Evolutionary conservation across 192 early-diverging fungal genomes (phyloP).

Genomic region (Podila epigama): DNA sequence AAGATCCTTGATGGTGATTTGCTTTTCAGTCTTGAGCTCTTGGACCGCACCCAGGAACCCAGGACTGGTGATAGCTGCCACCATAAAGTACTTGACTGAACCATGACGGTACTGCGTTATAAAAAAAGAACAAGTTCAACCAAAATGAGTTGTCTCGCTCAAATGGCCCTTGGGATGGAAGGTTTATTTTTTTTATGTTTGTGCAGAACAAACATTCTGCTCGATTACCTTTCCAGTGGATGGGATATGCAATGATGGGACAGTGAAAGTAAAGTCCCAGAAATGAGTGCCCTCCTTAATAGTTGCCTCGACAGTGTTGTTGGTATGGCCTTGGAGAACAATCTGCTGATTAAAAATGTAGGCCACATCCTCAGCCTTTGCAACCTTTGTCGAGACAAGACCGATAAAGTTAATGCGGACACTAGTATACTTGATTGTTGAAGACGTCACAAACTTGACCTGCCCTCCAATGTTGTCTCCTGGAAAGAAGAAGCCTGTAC

Average conservation of each 20-base stretch:
- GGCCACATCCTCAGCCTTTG: slow-evolving; percentile 19
- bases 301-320: slow-evolving; percentile 10
- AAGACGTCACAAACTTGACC: neutral
- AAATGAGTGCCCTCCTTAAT: slow-evolving; percentile 16
- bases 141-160: no score
- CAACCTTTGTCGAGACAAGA: slow-evolving; percentile 18
- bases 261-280: slow-evolving; percentile 27
- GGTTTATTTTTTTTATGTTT: no score
- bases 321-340: slow-evolving; percentile 33
- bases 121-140: neutral
- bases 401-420: slow-evolving; percentile 30
- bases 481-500: slow-evolving; percentile 4
- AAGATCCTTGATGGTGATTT: slow-evolving; percentile 17
- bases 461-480: slow-evolving; percentile 18
- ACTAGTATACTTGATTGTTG: slow-evolving; percentile 17
- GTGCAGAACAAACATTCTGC: no score
- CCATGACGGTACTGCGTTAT: slow-evolving; percentile 41
- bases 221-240: slow-evolving; percentile 38
- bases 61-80: neutral
- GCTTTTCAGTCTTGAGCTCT: slow-evolving; percentile 10
- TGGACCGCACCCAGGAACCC: slow-evolving; percentile 29
- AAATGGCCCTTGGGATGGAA: no score
- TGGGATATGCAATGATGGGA: slow-evolving; percentile 23
- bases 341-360: slow-evolving; percentile 32
- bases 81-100: slow-evolving; percentile 24